These are phyloP conservation scores for Phytophthora melonis DNA, from an alignment of 352 stramenopile species.

Conservation along the genomic window DNA sequence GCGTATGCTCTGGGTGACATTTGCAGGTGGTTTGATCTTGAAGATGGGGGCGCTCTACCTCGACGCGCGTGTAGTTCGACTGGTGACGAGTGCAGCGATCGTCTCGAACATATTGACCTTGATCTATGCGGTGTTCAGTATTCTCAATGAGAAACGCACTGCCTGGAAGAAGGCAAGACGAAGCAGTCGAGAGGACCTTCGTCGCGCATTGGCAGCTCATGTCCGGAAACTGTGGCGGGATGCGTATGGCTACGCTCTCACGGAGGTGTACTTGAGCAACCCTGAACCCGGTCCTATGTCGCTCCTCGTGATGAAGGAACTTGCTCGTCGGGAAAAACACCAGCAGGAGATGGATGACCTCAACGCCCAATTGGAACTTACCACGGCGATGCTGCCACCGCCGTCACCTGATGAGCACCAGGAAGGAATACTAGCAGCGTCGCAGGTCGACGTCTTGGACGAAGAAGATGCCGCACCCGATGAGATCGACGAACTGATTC, in stretches of 20 bases:
- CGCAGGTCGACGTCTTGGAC: constrained; percentile 31
- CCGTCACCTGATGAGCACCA: not conserved
- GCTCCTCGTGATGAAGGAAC: constrained; percentile 64
- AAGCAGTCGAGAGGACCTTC: constrained; percentile 53
- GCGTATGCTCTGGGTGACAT: not conserved
- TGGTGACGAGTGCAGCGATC: constrained; percentile 68
- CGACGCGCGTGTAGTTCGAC: constrained; percentile 43
- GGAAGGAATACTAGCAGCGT: constrained; percentile 17
- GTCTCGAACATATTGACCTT: constrained; percentile 64
- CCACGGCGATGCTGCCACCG: constrained; percentile 25
- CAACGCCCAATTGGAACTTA: constrained; percentile 52
- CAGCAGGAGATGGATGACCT: constrained; percentile 48
- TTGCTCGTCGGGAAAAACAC: constrained; percentile 58
- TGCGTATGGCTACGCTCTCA: constrained; percentile 63
- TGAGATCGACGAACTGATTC: not conserved
- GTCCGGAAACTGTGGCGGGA: constrained; percentile 65
- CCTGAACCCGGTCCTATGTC: constrained; percentile 56
- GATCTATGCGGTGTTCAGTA: constrained; percentile 57
- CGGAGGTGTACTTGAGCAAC: constrained; percentile 67
- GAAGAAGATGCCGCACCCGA: constrained; percentile 9
- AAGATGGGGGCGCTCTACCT: constrained; percentile 72
- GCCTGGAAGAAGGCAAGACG: constrained; percentile 45
- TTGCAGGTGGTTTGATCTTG: constrained; percentile 65
- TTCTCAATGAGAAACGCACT: constrained; percentile 55
- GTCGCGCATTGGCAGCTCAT: constrained; percentile 52